These are phyloP conservation scores for Moesziomyces parantarcticus DNA, from an alignment of 1,284 basidiomycete species.

Conservation along the genomic window DNA sequence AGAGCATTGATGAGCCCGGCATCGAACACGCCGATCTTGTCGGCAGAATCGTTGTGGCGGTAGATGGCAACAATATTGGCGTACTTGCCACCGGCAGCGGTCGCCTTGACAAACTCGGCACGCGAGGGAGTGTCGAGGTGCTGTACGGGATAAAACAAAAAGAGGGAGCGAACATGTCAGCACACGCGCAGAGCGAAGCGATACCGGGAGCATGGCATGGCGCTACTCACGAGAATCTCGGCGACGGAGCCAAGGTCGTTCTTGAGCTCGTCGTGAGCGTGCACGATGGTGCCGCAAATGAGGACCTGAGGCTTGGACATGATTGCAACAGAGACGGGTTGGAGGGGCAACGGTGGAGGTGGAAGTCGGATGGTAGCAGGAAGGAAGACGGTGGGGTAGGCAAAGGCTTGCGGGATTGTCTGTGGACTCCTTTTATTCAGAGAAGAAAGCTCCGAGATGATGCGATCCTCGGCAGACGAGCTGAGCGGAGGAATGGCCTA, in stretches of 20 bases:
- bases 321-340: constrained; percentile 1
- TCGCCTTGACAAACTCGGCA: constrained; percentile 46
- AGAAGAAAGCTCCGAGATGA: too few relatives aligned
- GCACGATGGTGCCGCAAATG: constrained; percentile 54
- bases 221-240: constrained; percentile 63
- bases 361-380: background rate
- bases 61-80: constrained; percentile 81
- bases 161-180: background rate
- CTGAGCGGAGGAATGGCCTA: too few relatives aligned
- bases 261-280: constrained; percentile 53
- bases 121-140: constrained; percentile 40
- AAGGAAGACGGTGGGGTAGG: background rate
- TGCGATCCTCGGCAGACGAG: too few relatives aligned
- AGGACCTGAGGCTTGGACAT: constrained; percentile 58
- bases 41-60: constrained; percentile 73
- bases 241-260: constrained; percentile 44
- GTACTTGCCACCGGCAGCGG: constrained; percentile 70
- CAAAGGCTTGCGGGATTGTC: too few relatives aligned
- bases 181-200: background rate
- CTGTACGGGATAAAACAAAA: constrained; percentile 4
- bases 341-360: background rate
- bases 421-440: too few relatives aligned
- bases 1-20: constrained; percentile 51
- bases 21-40: constrained; percentile 59
- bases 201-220: constrained; percentile 24